phyloP scores from a whole-genome alignment of 495 filamentous ascomycete genomes.

The Jackrogersella multiformis region DNA sequence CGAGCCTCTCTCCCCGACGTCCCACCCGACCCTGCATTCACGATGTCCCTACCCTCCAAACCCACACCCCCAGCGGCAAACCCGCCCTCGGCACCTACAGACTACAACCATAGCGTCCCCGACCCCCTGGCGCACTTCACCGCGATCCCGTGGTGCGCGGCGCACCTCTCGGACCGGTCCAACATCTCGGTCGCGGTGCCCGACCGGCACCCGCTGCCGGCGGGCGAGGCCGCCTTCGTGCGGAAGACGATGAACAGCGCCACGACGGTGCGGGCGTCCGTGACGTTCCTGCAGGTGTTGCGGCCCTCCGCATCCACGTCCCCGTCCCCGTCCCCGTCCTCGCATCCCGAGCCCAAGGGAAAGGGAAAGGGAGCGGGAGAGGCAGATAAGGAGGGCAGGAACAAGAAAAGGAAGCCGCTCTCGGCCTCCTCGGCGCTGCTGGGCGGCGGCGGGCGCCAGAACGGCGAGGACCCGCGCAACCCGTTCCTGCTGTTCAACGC shows the following conservation, averaged over 20 bases:
- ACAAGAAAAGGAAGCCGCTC: not conserved
- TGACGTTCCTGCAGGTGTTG: conserved; percentile 52
- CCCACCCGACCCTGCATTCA: not conserved
- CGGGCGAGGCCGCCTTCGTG: conserved; percentile 64
- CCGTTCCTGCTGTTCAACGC: conserved; percentile 55
- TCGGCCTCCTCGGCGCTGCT: conserved; percentile 13
- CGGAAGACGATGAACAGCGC: conserved; percentile 62
- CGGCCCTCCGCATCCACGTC: conserved; percentile 28
- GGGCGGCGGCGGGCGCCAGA: conserved; percentile 21
- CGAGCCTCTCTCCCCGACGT: not conserved
- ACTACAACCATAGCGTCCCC: conserved; percentile 33
- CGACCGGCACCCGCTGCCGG: conserved; percentile 55
- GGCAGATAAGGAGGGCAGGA: not conserved
- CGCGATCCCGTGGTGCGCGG: conserved; percentile 66
- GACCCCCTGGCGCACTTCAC: conserved; percentile 55
- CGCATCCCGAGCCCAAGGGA: not conserved
- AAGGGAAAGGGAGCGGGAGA: not conserved
- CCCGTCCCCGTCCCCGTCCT: not conserved
- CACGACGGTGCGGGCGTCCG: conserved; percentile 59
- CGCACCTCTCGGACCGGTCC: conserved; percentile 54
- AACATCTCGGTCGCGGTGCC: conserved; percentile 51
- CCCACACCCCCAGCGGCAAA: not conserved
- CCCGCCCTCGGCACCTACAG: conserved; percentile 1
- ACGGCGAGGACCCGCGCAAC: conserved; percentile 38
- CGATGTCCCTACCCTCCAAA: conserved; percentile 8